Evolutionary conservation across 129 eudicot species (phyloP).

Genomic region (Flaveria bidentis): DNA sequence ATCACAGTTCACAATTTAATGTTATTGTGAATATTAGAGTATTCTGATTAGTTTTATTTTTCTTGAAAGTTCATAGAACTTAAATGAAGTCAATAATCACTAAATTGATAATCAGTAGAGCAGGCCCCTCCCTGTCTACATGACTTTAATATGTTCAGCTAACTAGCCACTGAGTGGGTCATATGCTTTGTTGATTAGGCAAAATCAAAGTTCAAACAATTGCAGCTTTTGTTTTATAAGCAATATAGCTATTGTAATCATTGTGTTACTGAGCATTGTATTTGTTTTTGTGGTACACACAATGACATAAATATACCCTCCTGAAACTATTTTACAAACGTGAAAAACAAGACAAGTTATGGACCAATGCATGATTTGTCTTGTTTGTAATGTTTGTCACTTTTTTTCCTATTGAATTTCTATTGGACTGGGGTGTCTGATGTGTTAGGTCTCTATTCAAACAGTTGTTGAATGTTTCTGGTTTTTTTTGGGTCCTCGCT

Average conservation of each 20-base stretch:
- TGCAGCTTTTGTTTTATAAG: too few relatives aligned
- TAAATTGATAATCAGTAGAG: not conserved
- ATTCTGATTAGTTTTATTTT: not conserved
- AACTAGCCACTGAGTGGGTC: not conserved
- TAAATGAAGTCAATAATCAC: not conserved
- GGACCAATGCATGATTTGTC: not conserved
- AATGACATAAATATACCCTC: not conserved
- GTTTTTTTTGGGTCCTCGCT: not conserved
- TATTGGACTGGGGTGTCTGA: too few relatives aligned
- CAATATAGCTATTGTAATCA: not conserved
- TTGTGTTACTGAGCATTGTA: not conserved
- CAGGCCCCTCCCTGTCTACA: not conserved
- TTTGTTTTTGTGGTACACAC: not conserved
- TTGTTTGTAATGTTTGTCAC: not conserved
- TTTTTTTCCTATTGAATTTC: not conserved
- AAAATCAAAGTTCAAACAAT: too few relatives aligned
- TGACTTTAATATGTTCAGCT: too few relatives aligned
- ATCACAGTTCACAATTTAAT: too few relatives aligned
- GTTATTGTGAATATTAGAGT: too few relatives aligned
- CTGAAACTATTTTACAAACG: not conserved
- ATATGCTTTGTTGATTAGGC: too few relatives aligned
- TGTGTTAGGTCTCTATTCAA: not conserved
- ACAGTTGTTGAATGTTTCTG: not conserved
- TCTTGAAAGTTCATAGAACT: not conserved
- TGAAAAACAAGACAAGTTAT: not conserved